Conservation (phyloP, 164 flowering plant genomes). For the Euptelea pleiosperma region DNA sequence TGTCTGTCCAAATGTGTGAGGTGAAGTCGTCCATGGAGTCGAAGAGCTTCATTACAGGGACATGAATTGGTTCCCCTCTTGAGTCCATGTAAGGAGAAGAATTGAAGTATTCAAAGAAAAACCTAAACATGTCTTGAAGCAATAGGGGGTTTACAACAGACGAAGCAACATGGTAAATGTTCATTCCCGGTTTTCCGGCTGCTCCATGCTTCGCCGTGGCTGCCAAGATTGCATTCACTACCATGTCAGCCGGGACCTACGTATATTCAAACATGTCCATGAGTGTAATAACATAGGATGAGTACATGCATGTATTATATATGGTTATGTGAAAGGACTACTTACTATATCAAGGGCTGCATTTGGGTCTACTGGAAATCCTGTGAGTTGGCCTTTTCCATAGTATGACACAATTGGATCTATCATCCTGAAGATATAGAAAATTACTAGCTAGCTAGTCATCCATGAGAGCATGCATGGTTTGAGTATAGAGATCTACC, state of each 20-base stretch:
- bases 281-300: no score
- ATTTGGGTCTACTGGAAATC: conserved; percentile 76
- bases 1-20: conserved; percentile 58
- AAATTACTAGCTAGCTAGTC: no score
- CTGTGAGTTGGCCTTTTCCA: conserved; percentile 90
- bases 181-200: conserved; percentile 47
- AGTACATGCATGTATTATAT: no score
- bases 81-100: conserved; percentile 59
- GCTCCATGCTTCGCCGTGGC: conserved; percentile 88
- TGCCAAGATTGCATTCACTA: conserved; percentile 84
- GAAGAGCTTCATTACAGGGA: conserved; percentile 67
- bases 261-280: no score
- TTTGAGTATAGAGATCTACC: conserved; percentile 47
- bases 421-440: conserved; percentile 96
- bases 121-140: conserved; percentile 50
- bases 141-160: conserved; percentile 80
- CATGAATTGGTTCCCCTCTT: conserved; percentile 57
- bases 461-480: no score
- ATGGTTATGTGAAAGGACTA: neutral
- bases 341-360: conserved; percentile 89
- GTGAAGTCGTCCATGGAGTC: conserved; percentile 74
- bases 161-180: conserved; percentile 82
- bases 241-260: conserved; percentile 96
- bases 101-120: conserved; percentile 62
- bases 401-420: conserved; percentile 82